Conservation (phyloP, 2,329 filamentous ascomycete species). For the Trichoderma guizhouense region DNA sequence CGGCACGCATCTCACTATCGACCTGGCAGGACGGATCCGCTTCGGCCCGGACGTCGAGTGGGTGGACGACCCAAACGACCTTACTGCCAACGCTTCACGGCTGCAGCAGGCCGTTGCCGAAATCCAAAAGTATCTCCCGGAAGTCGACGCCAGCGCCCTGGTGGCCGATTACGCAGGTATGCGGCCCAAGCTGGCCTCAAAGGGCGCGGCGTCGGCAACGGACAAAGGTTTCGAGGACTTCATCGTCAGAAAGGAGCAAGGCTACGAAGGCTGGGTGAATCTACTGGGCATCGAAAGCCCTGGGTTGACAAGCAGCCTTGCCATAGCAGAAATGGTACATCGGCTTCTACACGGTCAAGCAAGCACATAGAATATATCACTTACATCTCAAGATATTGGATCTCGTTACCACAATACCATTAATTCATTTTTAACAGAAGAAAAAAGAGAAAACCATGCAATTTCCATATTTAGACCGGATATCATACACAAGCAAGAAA, state of each 20-base stretch:
- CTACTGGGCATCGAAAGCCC: constrained; percentile 91
- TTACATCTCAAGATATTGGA: not conserved
- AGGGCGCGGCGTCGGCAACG: constrained; percentile 54
- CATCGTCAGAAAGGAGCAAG: constrained; percentile 71
- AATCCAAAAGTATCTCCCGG: constrained; percentile 76
- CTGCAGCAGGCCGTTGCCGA: constrained; percentile 66
- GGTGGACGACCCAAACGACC: constrained; percentile 68
- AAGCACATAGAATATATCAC: not conserved
- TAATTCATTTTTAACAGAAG: not conserved
- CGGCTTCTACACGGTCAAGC: constrained; percentile 43
- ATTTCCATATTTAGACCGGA: constrained; percentile 8
- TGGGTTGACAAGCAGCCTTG: constrained; percentile 80
- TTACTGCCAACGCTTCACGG: constrained; percentile 63
- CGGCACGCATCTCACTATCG: constrained; percentile 90
- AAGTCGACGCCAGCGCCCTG: constrained; percentile 63
- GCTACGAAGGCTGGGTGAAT: constrained; percentile 81
- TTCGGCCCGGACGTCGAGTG: constrained; percentile 97
- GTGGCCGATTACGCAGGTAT: constrained; percentile 87
- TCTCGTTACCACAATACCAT: not conserved
- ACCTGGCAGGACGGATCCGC: constrained; percentile 76
- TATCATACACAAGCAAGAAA: constrained; percentile 12
- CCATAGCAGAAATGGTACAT: constrained; percentile 75
- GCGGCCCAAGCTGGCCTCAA: constrained; percentile 71
- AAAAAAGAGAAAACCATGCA: not conserved
- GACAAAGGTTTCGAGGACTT: constrained; percentile 80